Conservation (phyloP, 2,329 filamentous ascomycete genomes). For the Colletotrichum sp. region DNA sequence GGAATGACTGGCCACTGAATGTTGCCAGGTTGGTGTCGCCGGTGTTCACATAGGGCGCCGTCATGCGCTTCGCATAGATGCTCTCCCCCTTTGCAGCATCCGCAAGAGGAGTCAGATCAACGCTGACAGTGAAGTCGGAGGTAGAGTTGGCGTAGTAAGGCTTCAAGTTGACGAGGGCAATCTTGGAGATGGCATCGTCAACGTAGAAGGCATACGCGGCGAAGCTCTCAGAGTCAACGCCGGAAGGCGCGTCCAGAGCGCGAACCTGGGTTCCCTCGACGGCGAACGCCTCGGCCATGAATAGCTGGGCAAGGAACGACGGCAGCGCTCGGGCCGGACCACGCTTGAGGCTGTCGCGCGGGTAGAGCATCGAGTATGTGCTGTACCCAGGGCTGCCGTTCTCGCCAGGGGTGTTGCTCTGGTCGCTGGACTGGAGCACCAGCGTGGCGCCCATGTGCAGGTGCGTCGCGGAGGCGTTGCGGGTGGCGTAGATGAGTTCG, state of each 20-base stretch:
- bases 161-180: slow-evolving; percentile 3
- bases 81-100: background rate
- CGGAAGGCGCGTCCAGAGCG: background rate
- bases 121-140: background rate
- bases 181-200: background rate
- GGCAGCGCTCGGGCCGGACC: slow-evolving; percentile 16
- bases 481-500: slow-evolving; percentile 39
- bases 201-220: slow-evolving; percentile 1
- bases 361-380: slow-evolving; percentile 24
- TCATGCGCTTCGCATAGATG: background rate
- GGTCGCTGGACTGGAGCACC: slow-evolving; percentile 17
- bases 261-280: background rate
- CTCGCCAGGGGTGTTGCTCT: slow-evolving; percentile 16
- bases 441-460: slow-evolving; percentile 31
- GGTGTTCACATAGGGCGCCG: slow-evolving; percentile 5
- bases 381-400: slow-evolving; percentile 16
- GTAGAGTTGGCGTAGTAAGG: slow-evolving; percentile 6
- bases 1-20: slow-evolving; percentile 1
- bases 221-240: background rate
- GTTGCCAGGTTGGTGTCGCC: background rate
- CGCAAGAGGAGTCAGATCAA: background rate
- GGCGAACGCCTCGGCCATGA: slow-evolving; percentile 21
- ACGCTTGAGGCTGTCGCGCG: slow-evolving; percentile 16
- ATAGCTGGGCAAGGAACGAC: slow-evolving; percentile 12
- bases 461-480: slow-evolving; percentile 40